Evolutionary conservation across 345 rosid species (phyloP), one percentile per base, ranked within the genome.

Genomic region (Iberis pinnata): DNA sequence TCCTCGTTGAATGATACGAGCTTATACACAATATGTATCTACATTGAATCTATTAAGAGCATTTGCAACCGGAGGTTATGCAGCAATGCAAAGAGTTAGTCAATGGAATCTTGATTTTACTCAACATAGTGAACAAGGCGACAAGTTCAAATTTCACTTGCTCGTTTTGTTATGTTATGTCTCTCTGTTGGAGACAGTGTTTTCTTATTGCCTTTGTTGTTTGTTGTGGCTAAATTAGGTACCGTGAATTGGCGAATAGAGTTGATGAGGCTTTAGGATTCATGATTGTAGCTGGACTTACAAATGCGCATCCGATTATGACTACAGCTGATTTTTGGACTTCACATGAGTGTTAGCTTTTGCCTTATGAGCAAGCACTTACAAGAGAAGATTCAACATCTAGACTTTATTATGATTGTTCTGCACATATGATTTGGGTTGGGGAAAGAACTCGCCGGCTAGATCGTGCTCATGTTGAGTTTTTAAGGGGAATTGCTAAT

Each of bases 61-160:
- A 60, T 82, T 82, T 33, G 85, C 89, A n/a, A 82, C 85, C 22
- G 89, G 89, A 50, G 89, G 89, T 33, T 82, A 82, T 49, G 89
- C 89, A 43, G 83, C 89, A 50, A 82, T 82, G 89, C 89, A 82
- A 76, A 79, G 89, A 73, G 89, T 82, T 58, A 77, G 81, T 9
- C 86, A 82, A 22, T 82, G 86, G 89, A 82, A 82, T 75, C 74
- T 82, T 74, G 89, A 82, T 70, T 82, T 82, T 75, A 67, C 81
- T 0, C 76, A 79, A 52, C 69, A 51, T 24, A 82, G 80, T 39
- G 89, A 82, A 73, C 89, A 79, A 60, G 89, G 89, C 53, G 89
- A 82, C 63, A 77, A 86, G 89, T 82, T n/a, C n/a, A n/a, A n/a
- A n/a, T n/a, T n/a, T n/a, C n/a, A n/a, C n/a, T n/a, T n/a, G n/a